These are phyloP conservation scores for Physcomitrium patens DNA, from an alignment of 225 moss, liverwort and hornwort species.

Conservation along the genomic window DNA sequence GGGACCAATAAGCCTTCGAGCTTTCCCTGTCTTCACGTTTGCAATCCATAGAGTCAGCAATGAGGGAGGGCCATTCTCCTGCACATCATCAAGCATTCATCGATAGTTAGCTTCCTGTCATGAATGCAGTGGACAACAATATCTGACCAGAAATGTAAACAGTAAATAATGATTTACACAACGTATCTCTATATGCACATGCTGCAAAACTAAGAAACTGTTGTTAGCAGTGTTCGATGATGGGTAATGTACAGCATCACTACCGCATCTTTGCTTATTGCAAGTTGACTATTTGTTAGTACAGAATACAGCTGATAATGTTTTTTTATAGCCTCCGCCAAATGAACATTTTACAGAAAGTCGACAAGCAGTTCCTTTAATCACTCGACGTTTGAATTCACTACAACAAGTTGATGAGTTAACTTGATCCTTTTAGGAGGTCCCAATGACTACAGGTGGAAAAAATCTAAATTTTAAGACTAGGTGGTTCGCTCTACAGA, in stretches of 20 bases:
- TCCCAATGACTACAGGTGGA: too few relatives aligned
- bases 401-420: conserved; percentile 22
- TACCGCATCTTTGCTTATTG: too few relatives aligned
- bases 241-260: too few relatives aligned
- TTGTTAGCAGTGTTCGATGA: too few relatives aligned
- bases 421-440: conserved; percentile 15
- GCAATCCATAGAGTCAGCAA: conserved; percentile 54
- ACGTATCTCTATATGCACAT: neutral
- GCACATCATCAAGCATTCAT: conserved; percentile 24
- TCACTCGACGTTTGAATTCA: conserved; percentile 11
- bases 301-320: too few relatives aligned
- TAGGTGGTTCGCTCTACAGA: neutral
- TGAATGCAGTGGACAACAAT: too few relatives aligned
- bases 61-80: conserved; percentile 47
- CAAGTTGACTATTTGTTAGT: too few relatives aligned
- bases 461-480: conserved; percentile 10
- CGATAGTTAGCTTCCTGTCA: neutral
- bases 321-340: neutral
- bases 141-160: too few relatives aligned
- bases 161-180: too few relatives aligned
- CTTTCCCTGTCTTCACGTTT: conserved; percentile 50
- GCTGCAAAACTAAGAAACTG: neutral
- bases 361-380: conserved; percentile 16
- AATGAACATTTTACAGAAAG: conserved; percentile 20
- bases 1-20: conserved; percentile 50